Conservation (phyloP, 1,284 basidiomycete species). For the Pholiota adiposa region DNA sequence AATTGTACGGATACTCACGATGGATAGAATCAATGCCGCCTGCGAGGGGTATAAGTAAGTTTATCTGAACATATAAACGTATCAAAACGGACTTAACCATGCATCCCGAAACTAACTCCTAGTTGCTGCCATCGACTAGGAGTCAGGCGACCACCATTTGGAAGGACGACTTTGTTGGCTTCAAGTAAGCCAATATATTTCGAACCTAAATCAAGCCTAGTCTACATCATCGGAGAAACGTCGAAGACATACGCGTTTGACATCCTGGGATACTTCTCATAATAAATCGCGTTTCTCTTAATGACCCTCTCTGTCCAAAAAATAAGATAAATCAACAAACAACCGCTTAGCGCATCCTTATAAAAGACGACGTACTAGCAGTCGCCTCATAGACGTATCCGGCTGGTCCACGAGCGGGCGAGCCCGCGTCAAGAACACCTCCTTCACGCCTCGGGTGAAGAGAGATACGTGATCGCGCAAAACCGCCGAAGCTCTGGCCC, state of each 20-base stretch:
- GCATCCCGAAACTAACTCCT: conserved; percentile 47
- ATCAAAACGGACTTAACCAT: no score
- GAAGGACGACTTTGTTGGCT: conserved; percentile 38
- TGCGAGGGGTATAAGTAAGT: no score
- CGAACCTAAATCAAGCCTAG: conserved; percentile 38
- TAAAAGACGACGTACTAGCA: conserved; percentile 36
- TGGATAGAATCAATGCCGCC: conserved; percentile 53
- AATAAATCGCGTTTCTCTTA: conserved; percentile 51
- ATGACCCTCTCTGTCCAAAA: conserved; percentile 36
- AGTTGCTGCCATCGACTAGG: conserved; percentile 47
- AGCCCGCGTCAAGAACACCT: conserved; percentile 52
- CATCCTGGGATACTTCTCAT: conserved; percentile 54
- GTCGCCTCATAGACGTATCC: conserved; percentile 45
- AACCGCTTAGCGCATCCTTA: not conserved
- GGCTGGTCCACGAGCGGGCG: conserved; percentile 48
- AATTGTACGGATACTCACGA: no score
- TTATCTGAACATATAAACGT: no score
- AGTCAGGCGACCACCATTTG: conserved; percentile 47
- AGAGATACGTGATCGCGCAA: conserved; percentile 48
- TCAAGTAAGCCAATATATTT: conserved; percentile 44
- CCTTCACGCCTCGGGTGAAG: conserved; percentile 51
- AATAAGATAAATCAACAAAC: no score
- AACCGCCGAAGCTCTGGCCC: conserved; percentile 56
- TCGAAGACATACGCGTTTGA: conserved; percentile 39
- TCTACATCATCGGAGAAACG: not conserved